These are phyloP conservation scores for Rosellinia necatrix DNA, from an alignment of 2,329 filamentous ascomycete genomes.

Conservation along the genomic window DNA sequence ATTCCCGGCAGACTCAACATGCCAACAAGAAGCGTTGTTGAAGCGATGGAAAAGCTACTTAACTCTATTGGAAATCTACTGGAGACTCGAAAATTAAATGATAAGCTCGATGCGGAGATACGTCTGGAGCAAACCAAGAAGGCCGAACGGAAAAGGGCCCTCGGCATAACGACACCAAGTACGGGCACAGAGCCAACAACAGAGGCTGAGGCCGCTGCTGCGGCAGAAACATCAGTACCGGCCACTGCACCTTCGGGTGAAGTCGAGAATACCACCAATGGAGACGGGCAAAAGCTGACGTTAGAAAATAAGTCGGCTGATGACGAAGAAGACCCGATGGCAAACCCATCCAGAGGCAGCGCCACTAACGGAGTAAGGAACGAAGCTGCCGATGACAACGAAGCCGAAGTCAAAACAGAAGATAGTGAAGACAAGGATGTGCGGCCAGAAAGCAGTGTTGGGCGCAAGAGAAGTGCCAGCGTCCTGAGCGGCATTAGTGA, in stretches of 20 bases:
- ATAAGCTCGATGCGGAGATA: conserved; percentile 77
- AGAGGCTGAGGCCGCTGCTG: not conserved
- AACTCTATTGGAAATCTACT: conserved; percentile 70
- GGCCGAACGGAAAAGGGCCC: conserved; percentile 53
- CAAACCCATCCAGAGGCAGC: conserved; percentile 28
- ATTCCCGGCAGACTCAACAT: conserved; percentile 72
- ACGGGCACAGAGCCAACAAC: not conserved
- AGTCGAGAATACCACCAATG: not conserved
- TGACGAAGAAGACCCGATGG: not conserved
- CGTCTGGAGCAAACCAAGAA: conserved; percentile 63
- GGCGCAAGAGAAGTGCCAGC: conserved; percentile 81
- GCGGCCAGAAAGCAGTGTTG: conserved; percentile 47
- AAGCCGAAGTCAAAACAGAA: not conserved
- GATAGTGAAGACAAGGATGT: conserved; percentile 37
- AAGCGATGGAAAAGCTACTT: conserved; percentile 73
- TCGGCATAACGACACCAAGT: not conserved
- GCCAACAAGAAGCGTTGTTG: conserved; percentile 73
- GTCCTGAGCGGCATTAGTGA: conserved; percentile 74
- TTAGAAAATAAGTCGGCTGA: not conserved
- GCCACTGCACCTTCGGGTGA: not conserved
- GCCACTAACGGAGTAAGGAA: not conserved
- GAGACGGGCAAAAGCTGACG: not conserved
- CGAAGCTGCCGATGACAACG: not conserved
- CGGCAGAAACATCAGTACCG: not conserved
- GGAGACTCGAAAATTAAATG: conserved; percentile 73